A percentile compares a stretch with the other conserved stretches of the same genome.
phyloP scores from a whole-genome alignment of 2,329 filamentous ascomycete genomes.

The Cladosporium sp. region DNA sequence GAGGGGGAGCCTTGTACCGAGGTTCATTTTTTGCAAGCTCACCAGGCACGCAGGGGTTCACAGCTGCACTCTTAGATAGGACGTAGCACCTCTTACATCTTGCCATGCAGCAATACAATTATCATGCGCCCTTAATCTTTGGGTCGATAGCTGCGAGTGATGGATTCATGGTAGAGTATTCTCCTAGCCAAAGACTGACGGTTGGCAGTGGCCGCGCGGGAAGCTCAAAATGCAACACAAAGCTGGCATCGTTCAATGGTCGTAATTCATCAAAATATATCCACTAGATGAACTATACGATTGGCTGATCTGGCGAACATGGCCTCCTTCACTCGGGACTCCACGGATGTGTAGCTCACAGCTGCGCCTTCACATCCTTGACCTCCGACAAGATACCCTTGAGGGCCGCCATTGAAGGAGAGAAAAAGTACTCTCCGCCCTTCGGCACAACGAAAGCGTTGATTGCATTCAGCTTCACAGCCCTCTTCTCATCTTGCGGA shows the following conservation, averaged over 20 bases:
- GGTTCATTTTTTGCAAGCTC: no score
- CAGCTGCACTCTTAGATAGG: no score
- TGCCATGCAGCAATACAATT: neutral
- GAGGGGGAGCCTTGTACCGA: no score
- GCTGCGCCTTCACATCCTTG: neutral
- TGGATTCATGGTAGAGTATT: neutral
- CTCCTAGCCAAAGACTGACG: neutral
- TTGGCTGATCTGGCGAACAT: neutral
- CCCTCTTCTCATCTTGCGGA: slow-evolving; percentile 21
- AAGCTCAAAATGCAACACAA: neutral
- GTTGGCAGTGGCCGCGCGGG: neutral
- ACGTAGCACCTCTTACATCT: no score
- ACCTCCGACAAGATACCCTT: slow-evolving; percentile 20
- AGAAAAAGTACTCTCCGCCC: slow-evolving; percentile 46
- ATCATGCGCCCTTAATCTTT: neutral
- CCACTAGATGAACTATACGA: no score
- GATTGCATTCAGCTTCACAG: slow-evolving; percentile 20
- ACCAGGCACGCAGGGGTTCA: no score
- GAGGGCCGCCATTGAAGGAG: slow-evolving; percentile 35
- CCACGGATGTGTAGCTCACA: neutral
- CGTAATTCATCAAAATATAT: no score
- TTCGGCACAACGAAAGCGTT: slow-evolving; percentile 38
- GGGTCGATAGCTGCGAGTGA: neutral
- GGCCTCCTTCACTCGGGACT: no score
- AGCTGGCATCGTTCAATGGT: neutral